A percentile compares a stretch with the other conserved stretches of the same genome.
phyloP scores from a whole-genome alignment of 116 monocot species.

The Papilionanthe hybrid region DNA sequence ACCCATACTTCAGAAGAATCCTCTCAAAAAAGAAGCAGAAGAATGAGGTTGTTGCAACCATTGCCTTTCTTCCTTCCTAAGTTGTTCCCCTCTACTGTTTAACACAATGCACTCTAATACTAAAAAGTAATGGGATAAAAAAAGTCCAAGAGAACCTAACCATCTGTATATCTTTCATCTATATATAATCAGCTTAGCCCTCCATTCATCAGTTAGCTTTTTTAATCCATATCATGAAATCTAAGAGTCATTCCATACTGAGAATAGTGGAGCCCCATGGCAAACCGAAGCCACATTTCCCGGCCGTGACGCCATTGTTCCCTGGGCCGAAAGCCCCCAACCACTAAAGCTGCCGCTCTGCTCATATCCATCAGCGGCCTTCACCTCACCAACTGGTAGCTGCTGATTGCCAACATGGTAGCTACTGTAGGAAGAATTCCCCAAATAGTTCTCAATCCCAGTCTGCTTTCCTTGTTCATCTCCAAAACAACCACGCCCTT shows the following conservation, averaged over 20 bases:
- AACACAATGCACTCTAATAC: not conserved
- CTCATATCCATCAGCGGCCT: slow-evolving; percentile 14
- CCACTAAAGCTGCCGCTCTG: slow-evolving; percentile 26
- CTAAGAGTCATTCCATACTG: slow-evolving; percentile 51
- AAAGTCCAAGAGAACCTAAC: not conserved
- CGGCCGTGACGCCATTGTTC: slow-evolving; percentile 8
- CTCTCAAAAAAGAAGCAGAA: not conserved
- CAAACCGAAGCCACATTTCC: slow-evolving; percentile 16
- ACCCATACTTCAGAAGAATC: slow-evolving; percentile 10
- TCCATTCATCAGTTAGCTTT: not conserved
- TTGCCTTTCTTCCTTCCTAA: not conserved
- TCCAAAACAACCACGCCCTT: slow-evolving; percentile 22
- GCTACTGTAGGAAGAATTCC: slow-evolving; percentile 24
- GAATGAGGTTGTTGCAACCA: no score
- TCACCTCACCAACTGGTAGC: slow-evolving; percentile 1
- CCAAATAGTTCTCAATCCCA: slow-evolving; percentile 24
- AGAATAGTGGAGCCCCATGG: slow-evolving; percentile 41
- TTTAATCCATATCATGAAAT: not conserved
- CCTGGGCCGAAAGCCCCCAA: slow-evolving; percentile 12
- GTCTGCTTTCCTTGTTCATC: slow-evolving; percentile 39
- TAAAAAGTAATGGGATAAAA: not conserved
- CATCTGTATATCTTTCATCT: not conserved
- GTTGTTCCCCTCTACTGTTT: not conserved
- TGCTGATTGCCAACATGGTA: slow-evolving; percentile 23
- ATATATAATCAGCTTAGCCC: not conserved